phyloP scores from a whole-genome alignment of 495 filamentous ascomycete genomes.

The Neurospora sp. region DNA sequence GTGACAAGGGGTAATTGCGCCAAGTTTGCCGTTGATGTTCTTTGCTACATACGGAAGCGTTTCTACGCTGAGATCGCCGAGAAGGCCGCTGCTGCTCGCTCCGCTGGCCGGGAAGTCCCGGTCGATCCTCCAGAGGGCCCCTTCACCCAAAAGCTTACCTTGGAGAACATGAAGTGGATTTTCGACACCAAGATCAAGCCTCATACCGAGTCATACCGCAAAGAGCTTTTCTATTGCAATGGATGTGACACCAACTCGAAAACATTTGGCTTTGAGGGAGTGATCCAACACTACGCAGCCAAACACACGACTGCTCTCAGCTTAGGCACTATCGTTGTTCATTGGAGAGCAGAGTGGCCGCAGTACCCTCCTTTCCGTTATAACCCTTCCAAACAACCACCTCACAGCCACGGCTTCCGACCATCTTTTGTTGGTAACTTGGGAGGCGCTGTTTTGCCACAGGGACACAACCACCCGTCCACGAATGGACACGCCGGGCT shows the following conservation, averaged over 20 bases:
- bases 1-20: conserved; percentile 49
- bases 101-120: conserved; percentile 29
- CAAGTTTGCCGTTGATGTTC: conserved; percentile 55
- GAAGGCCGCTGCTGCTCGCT: conserved; percentile 33
- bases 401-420: not conserved
- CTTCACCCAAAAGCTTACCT: conserved; percentile 47
- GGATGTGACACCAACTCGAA: conserved; percentile 51
- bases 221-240: conserved; percentile 67
- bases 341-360: conserved; percentile 76
- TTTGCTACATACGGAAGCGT: conserved; percentile 48
- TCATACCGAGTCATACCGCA: conserved; percentile 46
- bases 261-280: conserved; percentile 62
- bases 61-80: conserved; percentile 52
- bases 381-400: conserved; percentile 30
- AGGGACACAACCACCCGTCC: conserved; percentile 27
- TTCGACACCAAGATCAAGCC: conserved; percentile 67
- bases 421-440: not conserved
- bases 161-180: conserved; percentile 82
- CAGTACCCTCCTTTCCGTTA: conserved; percentile 57
- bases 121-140: conserved; percentile 42
- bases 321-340: conserved; percentile 54
- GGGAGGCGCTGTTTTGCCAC: conserved; percentile 4
- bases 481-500: conserved; percentile 8
- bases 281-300: conserved; percentile 70
- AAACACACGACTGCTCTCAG: conserved; percentile 65